Conservation (phyloP, 2,329 filamentous ascomycete species). For the Scolecobasidium constrictum region DNA sequence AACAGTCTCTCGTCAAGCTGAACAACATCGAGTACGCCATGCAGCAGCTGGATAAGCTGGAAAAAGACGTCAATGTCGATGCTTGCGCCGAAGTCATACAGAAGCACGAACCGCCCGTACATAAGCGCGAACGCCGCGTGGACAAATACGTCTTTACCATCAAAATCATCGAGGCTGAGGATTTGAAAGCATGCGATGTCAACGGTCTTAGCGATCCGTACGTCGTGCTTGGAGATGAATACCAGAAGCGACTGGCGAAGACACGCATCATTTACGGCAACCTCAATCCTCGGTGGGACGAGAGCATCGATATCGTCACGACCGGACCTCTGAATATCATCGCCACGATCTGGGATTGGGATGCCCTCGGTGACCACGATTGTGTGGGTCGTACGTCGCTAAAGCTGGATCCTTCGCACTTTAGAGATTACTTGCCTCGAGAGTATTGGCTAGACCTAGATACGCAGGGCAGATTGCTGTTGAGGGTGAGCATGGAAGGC, state of each 20-base stretch:
- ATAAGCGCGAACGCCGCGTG: constrained; percentile 55
- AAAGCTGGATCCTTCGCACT: constrained; percentile 96
- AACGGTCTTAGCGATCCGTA: constrained; percentile 93
- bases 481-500: constrained; percentile 96
- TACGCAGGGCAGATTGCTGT: constrained; percentile 78
- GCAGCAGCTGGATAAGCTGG: constrained; percentile 80
- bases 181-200: constrained; percentile 94
- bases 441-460: constrained; percentile 98
- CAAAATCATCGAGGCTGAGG: constrained; percentile 96
- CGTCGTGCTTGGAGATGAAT: constrained; percentile 92
- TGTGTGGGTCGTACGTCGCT: constrained; percentile 94
- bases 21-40: constrained; percentile 97
- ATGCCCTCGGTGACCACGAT: constrained; percentile 93
- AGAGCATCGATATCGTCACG: constrained; percentile 91
- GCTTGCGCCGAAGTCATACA: constrained; percentile 74
- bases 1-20: constrained; percentile 89
- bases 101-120: constrained; percentile 59
- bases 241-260: constrained; percentile 91
- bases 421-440: constrained; percentile 86
- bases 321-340: constrained; percentile 87
- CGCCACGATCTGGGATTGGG: constrained; percentile 96
- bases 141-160: constrained; percentile 96
- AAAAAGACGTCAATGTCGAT: constrained; percentile 84
- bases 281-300: constrained; percentile 93
- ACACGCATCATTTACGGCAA: constrained; percentile 84